These are phyloP conservation scores for Saccharomycopsis selenospora DNA, from an alignment of 805 yeast species.

Conservation along the genomic window DNA sequence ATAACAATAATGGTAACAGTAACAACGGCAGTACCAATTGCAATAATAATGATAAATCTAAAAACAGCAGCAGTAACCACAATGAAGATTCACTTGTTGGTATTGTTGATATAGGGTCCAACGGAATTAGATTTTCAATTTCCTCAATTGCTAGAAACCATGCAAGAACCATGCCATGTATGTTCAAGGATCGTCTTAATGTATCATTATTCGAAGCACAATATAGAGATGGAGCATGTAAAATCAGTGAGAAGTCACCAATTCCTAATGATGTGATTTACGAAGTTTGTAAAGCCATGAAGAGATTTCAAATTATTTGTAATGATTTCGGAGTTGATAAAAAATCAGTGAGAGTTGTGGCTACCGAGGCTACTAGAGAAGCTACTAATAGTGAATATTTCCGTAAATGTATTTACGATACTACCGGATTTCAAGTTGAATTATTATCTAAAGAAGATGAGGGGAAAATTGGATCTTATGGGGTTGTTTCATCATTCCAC, in stretches of 20 bases:
- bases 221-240: constrained; percentile 31
- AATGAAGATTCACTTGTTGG: constrained; percentile 54
- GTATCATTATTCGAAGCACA: constrained; percentile 63
- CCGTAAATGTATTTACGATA: constrained; percentile 45
- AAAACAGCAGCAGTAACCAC: constrained; percentile 41
- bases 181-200: constrained; percentile 66
- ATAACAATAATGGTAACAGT: neutral
- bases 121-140: constrained; percentile 66
- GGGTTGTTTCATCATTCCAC: constrained; percentile 67
- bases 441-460: constrained; percentile 57
- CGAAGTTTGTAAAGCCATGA: constrained; percentile 57
- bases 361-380: constrained; percentile 68
- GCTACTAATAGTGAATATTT: constrained; percentile 59
- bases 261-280: constrained; percentile 50
- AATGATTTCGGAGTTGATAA: constrained; percentile 66
- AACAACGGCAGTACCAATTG: neutral
- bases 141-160: constrained; percentile 62
- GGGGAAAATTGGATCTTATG: constrained; percentile 60
- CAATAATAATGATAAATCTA: neutral
- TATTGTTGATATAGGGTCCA: constrained; percentile 72
- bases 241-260: constrained; percentile 35
- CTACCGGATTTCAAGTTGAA: constrained; percentile 61
- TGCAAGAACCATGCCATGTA: constrained; percentile 72
- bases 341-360: constrained; percentile 55
- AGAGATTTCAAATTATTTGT: constrained; percentile 61